Evolutionary conservation across 495 filamentous ascomycete species (phyloP), one percentile per base, ranked within the genome.

Genomic region (Copromyces sp.): DNA sequence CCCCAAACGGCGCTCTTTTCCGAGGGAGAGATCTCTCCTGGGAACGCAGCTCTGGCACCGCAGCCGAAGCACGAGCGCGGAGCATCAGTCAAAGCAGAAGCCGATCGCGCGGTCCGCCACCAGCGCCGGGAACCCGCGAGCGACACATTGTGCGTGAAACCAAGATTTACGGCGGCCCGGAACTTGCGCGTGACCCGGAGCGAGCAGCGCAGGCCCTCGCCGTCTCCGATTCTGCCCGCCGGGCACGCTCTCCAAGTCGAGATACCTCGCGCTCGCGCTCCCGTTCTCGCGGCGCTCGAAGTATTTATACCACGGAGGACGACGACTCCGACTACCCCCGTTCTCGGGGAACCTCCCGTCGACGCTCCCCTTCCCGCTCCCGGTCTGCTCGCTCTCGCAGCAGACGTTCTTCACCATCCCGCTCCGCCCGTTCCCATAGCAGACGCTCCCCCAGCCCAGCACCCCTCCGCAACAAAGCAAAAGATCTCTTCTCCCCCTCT

Each of bases 401-500:
- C 3, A 24, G 20, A 12, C 45, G 45, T 12, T 61, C 53, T 5
- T 32, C 53, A 8, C 45, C 17, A 9, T 47, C 44, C 2, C 70
- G 37, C 37, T 73, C 70, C 11, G 32, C 44, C 9, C 42, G 42
- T 5, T 47, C 44, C 1, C 70, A 24, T 24, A 71, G 68, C 11
- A 38, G 38, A 2, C 29, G 35, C 5, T 73, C 72, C 39, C 69
- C 47, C 9, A 14, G 4, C 61, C 71, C 37, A 4, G 11, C 29
- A 7, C 38, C 17, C 20, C 20, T 59, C 29, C 20, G 40, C 14
- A 16, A 6, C 37, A 61, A 61, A 61, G 32, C 44, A n/a, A 59
- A 39, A 38, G 32, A 59, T 17, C 73, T 61, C 53, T 85, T 85
- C 72, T 80, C 77, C 4, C 73, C 78, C 39, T 81, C 83, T 1